Conservation (phyloP, 352 stramenopile genomes). For the Phytopythium boreale region DNA sequence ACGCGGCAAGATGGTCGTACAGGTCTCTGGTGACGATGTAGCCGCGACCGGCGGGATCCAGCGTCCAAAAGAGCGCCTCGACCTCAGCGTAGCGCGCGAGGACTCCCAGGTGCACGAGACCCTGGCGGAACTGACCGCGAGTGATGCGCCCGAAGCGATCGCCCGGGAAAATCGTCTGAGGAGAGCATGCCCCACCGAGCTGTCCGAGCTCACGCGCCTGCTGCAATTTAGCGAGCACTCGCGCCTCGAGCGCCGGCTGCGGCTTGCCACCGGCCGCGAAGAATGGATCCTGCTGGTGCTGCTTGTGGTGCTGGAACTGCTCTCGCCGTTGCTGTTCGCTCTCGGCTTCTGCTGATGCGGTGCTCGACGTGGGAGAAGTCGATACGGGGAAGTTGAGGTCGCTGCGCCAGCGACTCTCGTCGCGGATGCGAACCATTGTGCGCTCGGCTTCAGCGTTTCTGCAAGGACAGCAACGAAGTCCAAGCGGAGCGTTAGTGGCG, state of each 20-base stretch:
- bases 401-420: constrained; percentile 61
- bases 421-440: constrained; percentile 63
- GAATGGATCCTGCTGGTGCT: constrained; percentile 28
- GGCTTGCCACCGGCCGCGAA: constrained; percentile 30
- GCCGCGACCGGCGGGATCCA: constrained; percentile 59
- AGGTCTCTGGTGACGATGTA: constrained; percentile 59
- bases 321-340: constrained; percentile 8
- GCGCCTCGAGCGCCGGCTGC: constrained; percentile 37
- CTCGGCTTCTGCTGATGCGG: constrained; percentile 1
- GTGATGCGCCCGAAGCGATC: constrained; percentile 73
- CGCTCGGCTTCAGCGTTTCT: constrained; percentile 61
- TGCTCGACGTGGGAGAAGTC: constrained; percentile 11
- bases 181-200: constrained; percentile 33
- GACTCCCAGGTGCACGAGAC: constrained; percentile 62
- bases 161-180: constrained; percentile 61
- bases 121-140: constrained; percentile 66
- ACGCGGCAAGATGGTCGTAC: constrained; percentile 60
- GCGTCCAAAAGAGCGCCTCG: constrained; percentile 69
- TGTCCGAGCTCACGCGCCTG: constrained; percentile 65
- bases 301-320: constrained; percentile 21
- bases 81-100: constrained; percentile 65
- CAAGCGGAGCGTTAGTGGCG: background rate
- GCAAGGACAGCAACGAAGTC: constrained; percentile 2
- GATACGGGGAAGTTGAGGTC: constrained; percentile 33
- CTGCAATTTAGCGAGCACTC: constrained; percentile 57